Evolutionary conservation across 495 filamentous ascomycete genomes (phyloP).

Genomic region (Aspergillus hancockii): DNA sequence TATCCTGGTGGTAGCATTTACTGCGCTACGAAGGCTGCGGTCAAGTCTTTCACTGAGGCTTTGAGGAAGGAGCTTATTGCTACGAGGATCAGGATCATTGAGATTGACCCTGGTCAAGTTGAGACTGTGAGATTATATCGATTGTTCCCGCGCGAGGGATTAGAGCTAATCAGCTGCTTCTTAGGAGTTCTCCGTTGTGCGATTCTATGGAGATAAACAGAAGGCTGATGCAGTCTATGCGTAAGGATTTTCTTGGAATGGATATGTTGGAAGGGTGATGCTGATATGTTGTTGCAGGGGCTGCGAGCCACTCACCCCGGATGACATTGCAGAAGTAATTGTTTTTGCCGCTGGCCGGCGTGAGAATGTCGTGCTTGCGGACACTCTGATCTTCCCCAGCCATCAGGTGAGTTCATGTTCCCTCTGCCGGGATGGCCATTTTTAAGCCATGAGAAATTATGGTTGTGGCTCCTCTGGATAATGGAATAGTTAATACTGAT

Average conservation of each 20-base stretch:
- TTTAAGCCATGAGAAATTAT: not conserved
- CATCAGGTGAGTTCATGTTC: conserved; percentile 67
- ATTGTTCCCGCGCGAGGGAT: conserved; percentile 5
- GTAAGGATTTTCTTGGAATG: conserved; percentile 50
- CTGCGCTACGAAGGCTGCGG: conserved; percentile 94
- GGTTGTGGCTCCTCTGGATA: not conserved
- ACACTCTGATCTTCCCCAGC: conserved; percentile 87
- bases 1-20: conserved; percentile 94
- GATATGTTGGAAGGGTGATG: conserved; percentile 5
- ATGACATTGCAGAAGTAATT: conserved; percentile 92
- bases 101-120: conserved; percentile 94
- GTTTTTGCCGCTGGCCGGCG: conserved; percentile 86
- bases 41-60: conserved; percentile 85
- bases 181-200: conserved; percentile 89
- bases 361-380: conserved; percentile 95
- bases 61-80: conserved; percentile 87
- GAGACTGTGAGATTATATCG: conserved; percentile 66
- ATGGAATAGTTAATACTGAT: not conserved
- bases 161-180: conserved; percentile 10
- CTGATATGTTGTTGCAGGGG: conserved; percentile 51
- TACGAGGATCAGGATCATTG: conserved; percentile 83
- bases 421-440: not conserved
- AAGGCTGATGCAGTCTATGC: conserved; percentile 97
- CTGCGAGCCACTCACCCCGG: conserved; percentile 87
- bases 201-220: conserved; percentile 87